Evolutionary conservation across 129 eudicot genomes (phyloP).

Genomic region (Rutidosis leptorrhynchoides): DNA sequence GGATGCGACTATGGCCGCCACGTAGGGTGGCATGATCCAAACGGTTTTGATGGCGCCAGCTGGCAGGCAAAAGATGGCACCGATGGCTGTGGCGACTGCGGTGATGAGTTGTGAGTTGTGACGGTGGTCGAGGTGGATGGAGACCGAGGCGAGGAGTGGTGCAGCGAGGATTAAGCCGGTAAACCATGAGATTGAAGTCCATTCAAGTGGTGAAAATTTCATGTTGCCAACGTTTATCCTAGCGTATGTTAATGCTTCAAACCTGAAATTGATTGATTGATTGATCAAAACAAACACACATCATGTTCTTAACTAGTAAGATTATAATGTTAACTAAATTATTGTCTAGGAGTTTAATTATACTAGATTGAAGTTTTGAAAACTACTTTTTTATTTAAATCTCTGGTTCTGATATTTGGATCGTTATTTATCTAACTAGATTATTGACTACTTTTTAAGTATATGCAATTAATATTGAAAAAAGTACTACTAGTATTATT

Average conservation of each 20-base stretch:
- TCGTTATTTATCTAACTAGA: too few species aligned
- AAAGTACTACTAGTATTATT: too few species aligned
- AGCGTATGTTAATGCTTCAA: conserved; percentile 39
- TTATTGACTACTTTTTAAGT: too few species aligned
- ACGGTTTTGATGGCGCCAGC: conserved; percentile 62
- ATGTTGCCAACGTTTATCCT: conserved; percentile 39
- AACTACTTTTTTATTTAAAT: too few species aligned
- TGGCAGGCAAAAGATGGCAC: conserved; percentile 80
- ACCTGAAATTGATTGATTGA: conserved; percentile 37
- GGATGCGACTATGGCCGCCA: conserved; percentile 63
- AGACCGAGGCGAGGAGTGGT: conserved; percentile 54
- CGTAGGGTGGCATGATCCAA: conserved; percentile 75
- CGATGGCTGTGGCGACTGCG: conserved; percentile 57
- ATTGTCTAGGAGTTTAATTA: too few species aligned
- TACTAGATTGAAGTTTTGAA: too few species aligned
- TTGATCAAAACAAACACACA: not conserved
- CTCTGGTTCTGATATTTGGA: too few species aligned
- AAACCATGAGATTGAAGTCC: conserved; percentile 84
- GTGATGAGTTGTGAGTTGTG: conserved; percentile 55
- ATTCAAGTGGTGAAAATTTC: conserved; percentile 57
- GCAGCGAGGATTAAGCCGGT: conserved; percentile 55
- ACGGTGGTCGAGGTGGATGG: conserved; percentile 66
- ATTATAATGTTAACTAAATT: too few species aligned
- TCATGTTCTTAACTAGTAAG: too few species aligned
- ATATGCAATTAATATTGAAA: too few species aligned